phyloP scores from a whole-genome alignment of 257 asterid species.

The Osmanthus fragrans region DNA sequence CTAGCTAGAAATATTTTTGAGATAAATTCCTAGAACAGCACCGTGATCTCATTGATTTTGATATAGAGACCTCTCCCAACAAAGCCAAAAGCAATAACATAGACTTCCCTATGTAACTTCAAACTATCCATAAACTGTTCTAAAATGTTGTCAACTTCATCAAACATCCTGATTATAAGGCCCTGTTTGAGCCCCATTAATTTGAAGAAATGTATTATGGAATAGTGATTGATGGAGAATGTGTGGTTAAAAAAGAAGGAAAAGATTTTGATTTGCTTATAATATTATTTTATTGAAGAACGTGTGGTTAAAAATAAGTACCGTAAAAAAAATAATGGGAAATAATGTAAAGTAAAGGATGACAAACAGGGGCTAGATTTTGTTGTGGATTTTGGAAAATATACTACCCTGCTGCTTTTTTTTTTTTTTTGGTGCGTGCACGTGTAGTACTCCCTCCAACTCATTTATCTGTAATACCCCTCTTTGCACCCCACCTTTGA shows the following conservation, averaged over 20 bases:
- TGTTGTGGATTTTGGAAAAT: slow-evolving; percentile 14
- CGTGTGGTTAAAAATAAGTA: no score
- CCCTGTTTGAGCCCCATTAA: no score
- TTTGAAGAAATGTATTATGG: no score
- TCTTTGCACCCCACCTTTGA: background rate
- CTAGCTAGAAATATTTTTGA: background rate
- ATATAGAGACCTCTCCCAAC: background rate
- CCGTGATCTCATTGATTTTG: background rate
- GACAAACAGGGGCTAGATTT: background rate
- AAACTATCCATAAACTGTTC: background rate
- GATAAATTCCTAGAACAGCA: background rate
- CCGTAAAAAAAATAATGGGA: no score
- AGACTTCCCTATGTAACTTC: background rate
- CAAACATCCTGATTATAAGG: slow-evolving; percentile 10
- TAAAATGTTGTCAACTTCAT: slow-evolving; percentile 4
- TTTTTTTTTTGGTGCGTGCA: background rate
- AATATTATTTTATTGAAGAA: no score
- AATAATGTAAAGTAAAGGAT: no score
- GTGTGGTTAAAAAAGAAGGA: no score
- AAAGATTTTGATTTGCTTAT: no score
- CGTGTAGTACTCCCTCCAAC: background rate
- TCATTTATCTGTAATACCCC: background rate
- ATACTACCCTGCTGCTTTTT: background rate
- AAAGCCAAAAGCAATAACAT: background rate
- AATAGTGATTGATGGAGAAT: no score